Conservation (phyloP, 1,284 basidiomycete genomes). For the Leccinum ambiguum region DNA sequence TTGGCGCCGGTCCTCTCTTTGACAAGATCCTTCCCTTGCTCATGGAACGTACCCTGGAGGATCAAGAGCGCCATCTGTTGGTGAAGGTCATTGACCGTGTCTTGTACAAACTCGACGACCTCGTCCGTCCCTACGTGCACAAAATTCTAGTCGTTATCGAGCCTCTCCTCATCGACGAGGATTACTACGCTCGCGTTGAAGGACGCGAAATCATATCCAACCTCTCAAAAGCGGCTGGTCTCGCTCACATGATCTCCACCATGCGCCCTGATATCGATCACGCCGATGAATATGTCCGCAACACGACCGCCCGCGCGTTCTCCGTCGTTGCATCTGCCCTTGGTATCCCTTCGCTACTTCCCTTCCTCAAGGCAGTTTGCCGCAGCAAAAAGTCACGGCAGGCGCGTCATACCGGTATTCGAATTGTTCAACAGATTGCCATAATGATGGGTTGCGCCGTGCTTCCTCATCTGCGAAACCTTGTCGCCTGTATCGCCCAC, state of each 20-base stretch:
- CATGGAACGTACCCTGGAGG: no score
- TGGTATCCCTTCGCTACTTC: conserved; percentile 95
- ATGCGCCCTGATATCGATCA: conserved; percentile 99
- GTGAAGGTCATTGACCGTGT: no score
- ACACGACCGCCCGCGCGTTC: conserved; percentile 98
- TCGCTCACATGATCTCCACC: conserved; percentile 99
- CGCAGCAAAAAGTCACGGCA: conserved; percentile 99
- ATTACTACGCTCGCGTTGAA: conserved; percentile 75
- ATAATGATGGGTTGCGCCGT: conserved; percentile 99
- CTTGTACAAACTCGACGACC: no score
- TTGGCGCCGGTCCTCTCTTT: no score
- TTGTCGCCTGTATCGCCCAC: conserved; percentile 96
- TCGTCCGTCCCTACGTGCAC: no score
- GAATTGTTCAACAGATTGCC: conserved; percentile 99
- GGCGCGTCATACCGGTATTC: conserved; percentile 97
- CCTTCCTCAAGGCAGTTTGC: conserved; percentile 98
- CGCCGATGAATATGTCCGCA: conserved; percentile 98
- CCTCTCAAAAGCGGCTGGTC: conserved; percentile 96
- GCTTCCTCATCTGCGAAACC: conserved; percentile 93
- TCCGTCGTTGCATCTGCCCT: conserved; percentile 98
- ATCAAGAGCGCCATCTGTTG: no score
- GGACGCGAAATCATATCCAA: conserved; percentile 99
- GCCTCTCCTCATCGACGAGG: no score
- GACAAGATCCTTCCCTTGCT: no score
- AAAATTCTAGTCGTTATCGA: no score